A percentile compares a stretch with the other conserved stretches of the same genome.
Conservation (phyloP, 164 flowering plant genomes). For the Stephania yunnanensis region DNA sequence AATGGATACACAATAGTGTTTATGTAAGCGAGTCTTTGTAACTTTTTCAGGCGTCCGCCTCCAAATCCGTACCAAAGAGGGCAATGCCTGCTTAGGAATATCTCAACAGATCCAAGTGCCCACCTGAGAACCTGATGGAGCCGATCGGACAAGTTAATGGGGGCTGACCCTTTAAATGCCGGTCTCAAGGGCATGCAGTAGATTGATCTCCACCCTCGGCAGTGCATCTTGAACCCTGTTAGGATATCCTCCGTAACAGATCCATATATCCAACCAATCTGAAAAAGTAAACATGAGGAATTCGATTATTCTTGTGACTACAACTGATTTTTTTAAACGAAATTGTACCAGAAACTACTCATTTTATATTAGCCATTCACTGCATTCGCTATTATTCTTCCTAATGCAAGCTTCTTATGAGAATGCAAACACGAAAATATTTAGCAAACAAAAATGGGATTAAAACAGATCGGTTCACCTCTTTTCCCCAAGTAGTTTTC, state of each 20-base stretch:
- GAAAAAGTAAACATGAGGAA: not conserved
- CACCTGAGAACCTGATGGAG: slow-evolving; percentile 92
- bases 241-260: slow-evolving; percentile 93
- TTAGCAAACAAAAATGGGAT: not conserved
- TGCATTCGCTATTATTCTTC: too few relatives aligned
- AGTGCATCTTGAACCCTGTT: slow-evolving; percentile 96
- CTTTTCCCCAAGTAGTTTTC: not conserved
- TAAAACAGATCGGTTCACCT: not conserved
- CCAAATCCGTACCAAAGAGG: slow-evolving; percentile 93
- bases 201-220: slow-evolving; percentile 96
- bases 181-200: slow-evolving; percentile 96
- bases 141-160: slow-evolving; percentile 89
- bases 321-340: too few relatives aligned
- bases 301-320: too few relatives aligned
- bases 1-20: slow-evolving; percentile 94
- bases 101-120: slow-evolving; percentile 96
- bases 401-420: not conserved
- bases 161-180: slow-evolving; percentile 98
- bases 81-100: slow-evolving; percentile 86
- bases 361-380: not conserved
- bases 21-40: slow-evolving; percentile 79
- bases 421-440: not conserved
- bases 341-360: not conserved
- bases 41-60: slow-evolving; percentile 87
- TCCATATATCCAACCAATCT: slow-evolving; percentile 99